Evolutionary conservation across 768 basidiomycete species (phyloP).

Genomic region (Phaeolepiota aurea): DNA sequence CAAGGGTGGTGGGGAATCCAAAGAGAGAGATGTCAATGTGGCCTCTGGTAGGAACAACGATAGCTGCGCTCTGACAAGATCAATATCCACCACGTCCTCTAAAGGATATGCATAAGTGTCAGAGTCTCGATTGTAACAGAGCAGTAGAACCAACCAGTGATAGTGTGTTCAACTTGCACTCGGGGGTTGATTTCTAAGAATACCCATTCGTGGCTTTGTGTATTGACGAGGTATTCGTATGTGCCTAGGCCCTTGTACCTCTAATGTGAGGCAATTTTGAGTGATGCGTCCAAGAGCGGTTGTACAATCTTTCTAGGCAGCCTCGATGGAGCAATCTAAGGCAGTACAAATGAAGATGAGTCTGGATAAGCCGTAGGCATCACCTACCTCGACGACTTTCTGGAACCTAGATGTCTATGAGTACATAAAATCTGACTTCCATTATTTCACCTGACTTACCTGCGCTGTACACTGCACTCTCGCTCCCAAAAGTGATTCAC

Average conservation of each 20-base stretch:
- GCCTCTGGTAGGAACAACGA: slow-evolving; percentile 71
- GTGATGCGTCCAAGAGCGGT: slow-evolving; percentile 64
- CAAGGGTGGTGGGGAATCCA: slow-evolving; percentile 58
- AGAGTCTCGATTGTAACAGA: background rate
- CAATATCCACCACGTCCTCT: slow-evolving; percentile 88
- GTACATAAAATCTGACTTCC: too few species aligned
- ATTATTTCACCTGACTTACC: too few species aligned
- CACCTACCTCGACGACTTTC: slow-evolving; percentile 74
- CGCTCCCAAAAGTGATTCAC: slow-evolving; percentile 85
- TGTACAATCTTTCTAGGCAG: slow-evolving; percentile 61
- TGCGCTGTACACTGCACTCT: slow-evolving; percentile 85
- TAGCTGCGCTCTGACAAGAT: slow-evolving; percentile 85
- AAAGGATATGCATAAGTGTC: background rate
- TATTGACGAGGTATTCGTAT: slow-evolving; percentile 80
- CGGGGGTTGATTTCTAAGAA: slow-evolving; percentile 91
- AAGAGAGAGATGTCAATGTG: slow-evolving; percentile 61
- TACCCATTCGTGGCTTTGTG: slow-evolving; percentile 65
- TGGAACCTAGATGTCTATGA: slow-evolving; percentile 56
- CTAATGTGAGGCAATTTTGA: slow-evolving; percentile 70
- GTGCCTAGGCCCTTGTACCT: slow-evolving; percentile 84
- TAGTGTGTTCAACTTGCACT: slow-evolving; percentile 90
- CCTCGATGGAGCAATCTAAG: slow-evolving; percentile 61
- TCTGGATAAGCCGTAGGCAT: too few species aligned
- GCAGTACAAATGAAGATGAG: too few species aligned
- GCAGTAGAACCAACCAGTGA: slow-evolving; percentile 49